Conservation (phyloP, 75 land plant species). For the Gnetum montanum region DNA sequence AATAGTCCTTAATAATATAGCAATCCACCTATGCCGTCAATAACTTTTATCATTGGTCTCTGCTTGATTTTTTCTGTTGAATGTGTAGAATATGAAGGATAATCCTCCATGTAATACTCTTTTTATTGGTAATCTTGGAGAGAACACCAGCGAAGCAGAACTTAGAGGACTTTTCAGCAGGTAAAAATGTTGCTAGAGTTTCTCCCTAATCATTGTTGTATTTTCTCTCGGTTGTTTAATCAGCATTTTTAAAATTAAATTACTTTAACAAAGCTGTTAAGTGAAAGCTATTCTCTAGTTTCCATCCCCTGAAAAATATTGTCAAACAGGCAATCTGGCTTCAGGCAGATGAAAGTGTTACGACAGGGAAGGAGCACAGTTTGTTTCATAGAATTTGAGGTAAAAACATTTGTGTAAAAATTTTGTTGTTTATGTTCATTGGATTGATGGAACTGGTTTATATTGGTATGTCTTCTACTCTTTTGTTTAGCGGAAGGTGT, state of each 20-base stretch:
- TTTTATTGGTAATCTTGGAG: constrained; percentile 96
- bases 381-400: constrained; percentile 98
- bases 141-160: constrained; percentile 79
- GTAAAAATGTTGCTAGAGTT: constrained; percentile 19
- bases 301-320: not conserved
- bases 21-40: no score
- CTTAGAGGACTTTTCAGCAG: constrained; percentile 70
- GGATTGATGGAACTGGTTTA: not conserved
- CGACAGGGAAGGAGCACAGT: constrained; percentile 94
- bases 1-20: no score
- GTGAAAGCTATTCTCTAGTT: not conserved
- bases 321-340: constrained; percentile 83
- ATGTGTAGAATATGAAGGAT: constrained; percentile 82
- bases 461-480: not conserved
- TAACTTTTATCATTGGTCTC: no score
- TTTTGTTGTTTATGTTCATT: not conserved
- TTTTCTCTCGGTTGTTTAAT: not conserved
- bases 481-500: not conserved
- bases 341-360: constrained; percentile 91
- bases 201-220: not conserved
- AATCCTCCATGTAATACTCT: constrained; percentile 99
- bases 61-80: not conserved
- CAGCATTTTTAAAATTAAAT: not conserved
- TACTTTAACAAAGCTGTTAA: not conserved
- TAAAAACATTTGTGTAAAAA: constrained; percentile 12